Evolutionary conservation across 1,284 basidiomycete genomes (phyloP), one percentile per base, ranked within the genome.

Genomic region (Marasmius fiardii): DNA sequence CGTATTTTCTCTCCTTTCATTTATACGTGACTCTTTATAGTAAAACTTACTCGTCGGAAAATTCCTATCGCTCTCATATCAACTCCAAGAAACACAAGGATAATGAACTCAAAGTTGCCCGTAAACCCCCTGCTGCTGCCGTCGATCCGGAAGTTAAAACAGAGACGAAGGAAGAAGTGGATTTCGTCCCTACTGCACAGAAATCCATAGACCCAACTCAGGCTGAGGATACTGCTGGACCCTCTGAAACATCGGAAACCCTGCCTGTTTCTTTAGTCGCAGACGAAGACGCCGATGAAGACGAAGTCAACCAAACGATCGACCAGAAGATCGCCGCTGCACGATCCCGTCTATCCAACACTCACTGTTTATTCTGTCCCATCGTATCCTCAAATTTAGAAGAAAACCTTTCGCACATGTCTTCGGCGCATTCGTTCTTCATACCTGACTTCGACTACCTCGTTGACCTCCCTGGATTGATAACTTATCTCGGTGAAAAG

Each of bases 371-470:
- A 52, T 99, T 99, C 78, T 99, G 97, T 74, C 59, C 82, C 12
- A 64, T 75, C 43, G 64, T 74, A 12, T 79, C 82, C 10, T 35
- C 75, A 0, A 75, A 83, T 1, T 71, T 95, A 33, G 78, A 85
- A 5, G 80, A 78, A 6, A 94, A 90, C 63, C 78, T 97, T 20
- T 74, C 79, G 0, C 97, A 99, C 77, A 99, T 99, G 97, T 84
- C 88, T 33, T 70, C 73, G 43, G 72, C 72, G 0, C 97, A 99
- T 72, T 94, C 94, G 24, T 99, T 99, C 81, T 98, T 97, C 78
- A 80, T 99, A 58, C 97, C 97, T 44, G 96, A 99, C 62, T 85
- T 85, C 39, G 93, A 98, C 44, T 96, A 92, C 70, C 84, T 99
- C 59, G 75, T 90, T 62, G 93, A 99, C 71, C 71, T 91, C 28